Evolutionary conservation across 495 filamentous ascomycete species (phyloP), one percentile per base, ranked within the genome.

Genomic region (Acidomyces sp.): DNA sequence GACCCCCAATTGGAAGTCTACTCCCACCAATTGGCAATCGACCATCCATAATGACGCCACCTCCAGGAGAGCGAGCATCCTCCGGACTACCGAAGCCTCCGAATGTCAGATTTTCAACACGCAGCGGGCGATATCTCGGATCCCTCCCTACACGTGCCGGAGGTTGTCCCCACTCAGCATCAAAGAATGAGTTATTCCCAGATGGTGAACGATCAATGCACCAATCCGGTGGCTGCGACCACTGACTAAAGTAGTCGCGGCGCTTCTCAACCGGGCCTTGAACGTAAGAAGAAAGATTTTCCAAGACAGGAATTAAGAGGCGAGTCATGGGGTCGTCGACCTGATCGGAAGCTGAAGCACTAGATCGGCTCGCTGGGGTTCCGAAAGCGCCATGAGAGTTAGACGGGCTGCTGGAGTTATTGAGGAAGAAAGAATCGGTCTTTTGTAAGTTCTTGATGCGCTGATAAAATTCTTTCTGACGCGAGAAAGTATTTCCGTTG

Each of bases 381-480:
- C 36, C 28, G 9, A 41, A 34, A 10, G 37, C 11, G 4, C 12
- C 37, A 3, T 6, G 19, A 18, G 21, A 7, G 16, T n/a, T 2
- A 18, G 43, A 9, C n/a, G 42, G 23, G 18, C 21, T 37, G 32
- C 32, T 42, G 3, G 20, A 19, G 15, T 12, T 26, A n/a, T 17
- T 25, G 3, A 2, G n/a, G 24, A 20, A 28, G 5, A 19, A 17
- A 24, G 2, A 6, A 21, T 15, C 6, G 11, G 11, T 24, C 16
- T 21, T 32, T 34, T 44, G 12, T 4, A 22, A 10, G 20, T 27
- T 34, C 37, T 49, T 54, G 34, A 58, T 42, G 34, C 16, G 48
- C 12, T 51, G 40, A 37, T 23, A 52, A 36, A 45, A 45, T 6
- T 54, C 55, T 33, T 60, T 37, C 18, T 58, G 55, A 6, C 57